Evolutionary conservation across 768 basidiomycete species (phyloP).

Genomic region (Leccinum fibrillosum): DNA sequence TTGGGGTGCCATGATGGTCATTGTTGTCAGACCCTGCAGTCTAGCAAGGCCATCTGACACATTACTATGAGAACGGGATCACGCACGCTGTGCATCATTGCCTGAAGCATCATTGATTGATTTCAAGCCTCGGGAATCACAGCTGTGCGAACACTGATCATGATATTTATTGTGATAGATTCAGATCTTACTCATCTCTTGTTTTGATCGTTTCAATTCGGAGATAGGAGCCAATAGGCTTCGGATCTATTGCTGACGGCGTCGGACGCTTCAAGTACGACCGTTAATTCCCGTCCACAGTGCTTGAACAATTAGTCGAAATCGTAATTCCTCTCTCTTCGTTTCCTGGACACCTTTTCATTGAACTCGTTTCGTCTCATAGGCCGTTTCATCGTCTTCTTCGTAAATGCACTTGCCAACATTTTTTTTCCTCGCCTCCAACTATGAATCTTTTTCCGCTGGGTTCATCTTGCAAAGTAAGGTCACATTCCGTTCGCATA

Average conservation of each 20-base stretch:
- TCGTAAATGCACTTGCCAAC: background rate
- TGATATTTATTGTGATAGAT: too few species aligned
- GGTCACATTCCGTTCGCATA: too few species aligned
- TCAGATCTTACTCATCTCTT: too few species aligned
- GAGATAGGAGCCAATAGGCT: background rate
- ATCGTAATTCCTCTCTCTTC: background rate
- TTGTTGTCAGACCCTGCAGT: background rate
- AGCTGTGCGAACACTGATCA: too few species aligned
- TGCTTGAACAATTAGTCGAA: background rate
- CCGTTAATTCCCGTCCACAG: background rate
- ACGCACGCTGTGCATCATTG: too few species aligned
- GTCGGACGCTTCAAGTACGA: background rate
- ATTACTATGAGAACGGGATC: too few species aligned
- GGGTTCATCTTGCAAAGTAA: background rate
- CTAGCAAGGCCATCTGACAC: too few species aligned
- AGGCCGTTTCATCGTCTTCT: background rate
- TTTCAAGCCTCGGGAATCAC: too few species aligned
- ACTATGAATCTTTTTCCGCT: background rate
- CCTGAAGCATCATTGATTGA: too few species aligned
- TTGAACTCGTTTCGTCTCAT: background rate
- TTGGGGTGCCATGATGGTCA: background rate
- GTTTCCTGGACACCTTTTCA: background rate
- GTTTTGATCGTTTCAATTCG: background rate
- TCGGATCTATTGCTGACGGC: background rate
- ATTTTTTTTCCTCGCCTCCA: background rate